Base-by-base conservation (phyloP, 148 eudicot species). In the Spergularia marina region DNA sequence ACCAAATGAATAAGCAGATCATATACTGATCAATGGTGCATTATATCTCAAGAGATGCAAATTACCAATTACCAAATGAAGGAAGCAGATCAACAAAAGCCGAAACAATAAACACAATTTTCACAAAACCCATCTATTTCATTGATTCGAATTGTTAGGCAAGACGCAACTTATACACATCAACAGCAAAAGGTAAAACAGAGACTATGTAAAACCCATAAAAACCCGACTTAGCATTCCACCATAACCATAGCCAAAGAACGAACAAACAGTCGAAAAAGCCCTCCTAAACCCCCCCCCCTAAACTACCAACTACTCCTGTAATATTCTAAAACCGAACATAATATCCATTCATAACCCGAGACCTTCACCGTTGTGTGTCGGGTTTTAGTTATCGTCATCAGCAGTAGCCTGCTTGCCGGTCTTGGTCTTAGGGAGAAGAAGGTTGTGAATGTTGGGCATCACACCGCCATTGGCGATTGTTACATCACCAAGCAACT, bases 401-500 rank as follows among this genome's bases (percentile, higher is more conserved):
- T 87, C 97, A 14, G 72, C 91, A 41, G 86, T 49, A 4, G 47
- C 25, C 4, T 87, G 82, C 75, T 84, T 83, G 0, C 83, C 83
- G 0, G 87, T 25, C 81, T 92, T 67, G 21, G 30, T 88, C 91
- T 90, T 92, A 0, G 97, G 97, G 9, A 92, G 85, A 14, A 92
- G 79, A 30, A 90, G 92, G 75, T 88, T 90, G 84, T 92, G 97
- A 58, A 92, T 92, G 83, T 92, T 91, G 4, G 97, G 97, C 94
- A 91, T 91, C 34, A 91, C 97, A 78, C 97, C 97, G 23, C 97
- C 97, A 59, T 90, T 90, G 0, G 97, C 97, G 61, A 92, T 92
- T 0, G 97, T 92, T 15, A 92, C 97, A 41, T 90, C 92, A 0
- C 97, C 97, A 6, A 92, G 92, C 60, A 92, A 82, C 82, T 92